Evolutionary conservation across 2,329 filamentous ascomycete species (phyloP).

Genomic region (Fonsecaea erecta): DNA sequence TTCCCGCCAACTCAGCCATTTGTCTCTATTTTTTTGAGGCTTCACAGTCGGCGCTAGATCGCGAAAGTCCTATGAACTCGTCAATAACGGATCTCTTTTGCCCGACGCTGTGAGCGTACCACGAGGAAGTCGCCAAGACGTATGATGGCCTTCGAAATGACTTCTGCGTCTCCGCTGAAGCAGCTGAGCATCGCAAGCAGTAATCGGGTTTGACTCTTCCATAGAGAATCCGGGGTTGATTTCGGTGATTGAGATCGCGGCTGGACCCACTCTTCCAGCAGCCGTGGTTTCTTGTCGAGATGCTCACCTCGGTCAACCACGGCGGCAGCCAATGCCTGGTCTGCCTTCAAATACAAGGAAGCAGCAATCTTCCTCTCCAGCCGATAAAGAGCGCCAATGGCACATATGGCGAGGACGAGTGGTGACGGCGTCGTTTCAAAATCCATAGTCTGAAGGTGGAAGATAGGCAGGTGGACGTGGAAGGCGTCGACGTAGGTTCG

Average conservation of each 20-base stretch:
- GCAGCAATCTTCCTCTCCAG: constrained; percentile 42
- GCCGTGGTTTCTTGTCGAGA: constrained; percentile 20
- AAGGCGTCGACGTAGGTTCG: constrained; percentile 43
- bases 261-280: constrained; percentile 28
- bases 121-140: constrained; percentile 31
- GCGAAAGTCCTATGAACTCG: constrained; percentile 23
- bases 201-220: constrained; percentile 42
- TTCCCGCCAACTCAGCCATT: constrained; percentile 37
- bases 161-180: constrained; percentile 39
- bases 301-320: constrained; percentile 8
- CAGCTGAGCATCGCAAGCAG: constrained; percentile 41
- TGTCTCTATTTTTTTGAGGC: constrained; percentile 12
- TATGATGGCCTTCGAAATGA: constrained; percentile 37
- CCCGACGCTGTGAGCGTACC: constrained; percentile 2
- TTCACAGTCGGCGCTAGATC: constrained; percentile 23
- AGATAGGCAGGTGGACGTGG: constrained; percentile 43
- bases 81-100: neutral
- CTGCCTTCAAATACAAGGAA: constrained; percentile 27
- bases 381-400: constrained; percentile 44
- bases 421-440: constrained; percentile 39
- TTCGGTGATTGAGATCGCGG: constrained; percentile 12
- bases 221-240: constrained; percentile 34
- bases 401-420: constrained; percentile 44
- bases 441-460: constrained; percentile 43
- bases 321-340: constrained; percentile 18